Evolutionary conservation across 306 rosid genomes (phyloP), one percentile per base, ranked within the genome.

Genomic region (Begonia masoniana): DNA sequence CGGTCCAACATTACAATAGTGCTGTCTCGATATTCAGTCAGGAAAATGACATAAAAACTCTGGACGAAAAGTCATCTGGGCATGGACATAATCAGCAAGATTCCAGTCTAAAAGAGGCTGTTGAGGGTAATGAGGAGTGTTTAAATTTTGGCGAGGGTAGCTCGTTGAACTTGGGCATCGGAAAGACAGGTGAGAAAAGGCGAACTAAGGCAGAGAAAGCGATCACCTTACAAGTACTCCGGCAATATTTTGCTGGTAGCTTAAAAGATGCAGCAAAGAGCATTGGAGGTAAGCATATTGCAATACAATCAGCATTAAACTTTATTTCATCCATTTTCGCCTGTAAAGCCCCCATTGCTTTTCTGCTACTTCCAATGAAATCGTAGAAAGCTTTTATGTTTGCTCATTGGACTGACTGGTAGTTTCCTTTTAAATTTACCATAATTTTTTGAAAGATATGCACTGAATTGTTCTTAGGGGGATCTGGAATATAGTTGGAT

Each of bases 241-340:
- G 76, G 50, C 85, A 92, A 73, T 67, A 92, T 62, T 92, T 92
- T 59, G 77, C 96, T 9, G 95, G 99, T 52, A 87, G 95, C 80
- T 76, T 86, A 48, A 92, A 92, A 61, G 99, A 92, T 74, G 99
- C 99, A 51, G 95, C 99, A n/a, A 92, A 81, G 74, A 92, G 81
- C 62, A 72, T 92, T 62, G 99, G 99, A 63, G 99, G 99, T 92
- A 81, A 66, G 68, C 45, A 58, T 57, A 26, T 10, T 7, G 45
- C 26, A 24, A 60, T 57, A 57, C 21, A 43, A 19, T 58, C 21
- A 13, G 13, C 2, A 6, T 23, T 42, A 21, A 31, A 35, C 41
- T 13, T 36, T 50, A 31, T 60, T 50, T 41, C 41, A 24, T 14
- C 47, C 43, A 2, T 2, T 21, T 2, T 21, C 24, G 24, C 24